These are phyloP conservation scores for Phyllosticta paracitricarpa DNA, from an alignment of 2,329 filamentous ascomycete genomes.

Conservation along the genomic window DNA sequence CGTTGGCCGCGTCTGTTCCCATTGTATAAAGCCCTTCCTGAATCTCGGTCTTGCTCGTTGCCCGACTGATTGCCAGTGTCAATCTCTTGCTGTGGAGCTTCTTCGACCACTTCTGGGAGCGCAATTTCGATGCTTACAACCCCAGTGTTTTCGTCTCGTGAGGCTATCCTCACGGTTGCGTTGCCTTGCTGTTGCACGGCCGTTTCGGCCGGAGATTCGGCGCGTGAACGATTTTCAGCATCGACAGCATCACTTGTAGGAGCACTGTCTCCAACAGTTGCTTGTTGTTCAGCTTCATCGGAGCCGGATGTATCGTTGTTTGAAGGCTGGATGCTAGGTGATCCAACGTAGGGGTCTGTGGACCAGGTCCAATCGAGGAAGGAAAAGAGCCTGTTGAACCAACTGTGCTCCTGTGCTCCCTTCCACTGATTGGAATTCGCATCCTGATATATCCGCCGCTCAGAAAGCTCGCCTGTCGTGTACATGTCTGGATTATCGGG, in stretches of 20 bases:
- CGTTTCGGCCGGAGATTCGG: slow-evolving; percentile 11
- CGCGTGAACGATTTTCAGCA: slow-evolving; percentile 6
- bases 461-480: slow-evolving; percentile 21
- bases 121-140: slow-evolving; percentile 29
- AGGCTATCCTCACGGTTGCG: slow-evolving; percentile 29
- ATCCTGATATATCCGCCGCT: slow-evolving; percentile 16
- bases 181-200: slow-evolving; percentile 15
- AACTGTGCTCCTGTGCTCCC: slow-evolving; percentile 18
- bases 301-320: background rate
- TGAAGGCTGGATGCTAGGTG: background rate
- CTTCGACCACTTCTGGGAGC: slow-evolving; percentile 17
- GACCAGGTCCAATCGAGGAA: slow-evolving; percentile 20
- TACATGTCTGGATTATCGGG: slow-evolving; percentile 10
- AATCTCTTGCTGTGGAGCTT: slow-evolving; percentile 12
- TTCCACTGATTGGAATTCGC: slow-evolving; percentile 14
- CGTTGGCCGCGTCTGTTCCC: background rate
- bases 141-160: slow-evolving; percentile 19
- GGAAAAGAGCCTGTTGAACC: slow-evolving; percentile 18
- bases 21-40: background rate
- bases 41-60: background rate
- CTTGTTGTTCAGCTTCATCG: background rate
- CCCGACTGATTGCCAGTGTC: slow-evolving; percentile 15
- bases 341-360: background rate
- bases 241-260: background rate
- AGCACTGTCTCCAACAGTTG: background rate